Conservation (phyloP, 805 yeast species). For the Zygosaccharomyces pseudorouxii region DNA sequence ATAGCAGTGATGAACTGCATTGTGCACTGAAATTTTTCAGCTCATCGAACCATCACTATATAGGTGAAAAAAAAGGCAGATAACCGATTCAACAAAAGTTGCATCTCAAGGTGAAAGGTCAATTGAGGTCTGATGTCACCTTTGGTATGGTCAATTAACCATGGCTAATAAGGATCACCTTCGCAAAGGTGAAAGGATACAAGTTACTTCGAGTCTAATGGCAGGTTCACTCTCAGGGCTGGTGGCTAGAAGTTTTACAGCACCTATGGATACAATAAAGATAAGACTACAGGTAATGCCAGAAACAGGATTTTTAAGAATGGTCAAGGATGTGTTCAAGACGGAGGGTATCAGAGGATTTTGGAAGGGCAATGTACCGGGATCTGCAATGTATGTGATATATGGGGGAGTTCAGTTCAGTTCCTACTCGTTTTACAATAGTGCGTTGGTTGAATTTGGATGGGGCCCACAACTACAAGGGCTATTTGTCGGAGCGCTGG, state of each 20-base stretch:
- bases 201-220: slow-evolving; percentile 48
- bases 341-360: slow-evolving; percentile 71
- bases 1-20: neutral
- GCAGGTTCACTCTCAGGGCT: slow-evolving; percentile 75
- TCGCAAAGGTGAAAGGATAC: slow-evolving; percentile 47
- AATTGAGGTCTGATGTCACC: neutral
- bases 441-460: slow-evolving; percentile 24
- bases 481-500: slow-evolving; percentile 61
- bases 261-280: slow-evolving; percentile 35
- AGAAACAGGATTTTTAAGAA: slow-evolving; percentile 16
- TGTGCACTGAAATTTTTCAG: slow-evolving; percentile 2
- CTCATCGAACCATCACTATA: neutral
- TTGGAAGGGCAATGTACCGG: slow-evolving; percentile 98
- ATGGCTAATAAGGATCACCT: slow-evolving; percentile 39
- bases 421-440: slow-evolving; percentile 55
- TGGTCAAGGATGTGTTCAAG: slow-evolving; percentile 42
- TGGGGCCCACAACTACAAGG: slow-evolving; percentile 33
- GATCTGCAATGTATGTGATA: slow-evolving; percentile 74
- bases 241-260: slow-evolving; percentile 43
- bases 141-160: neutral
- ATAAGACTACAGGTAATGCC: slow-evolving; percentile 29
- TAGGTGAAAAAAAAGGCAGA: neutral
- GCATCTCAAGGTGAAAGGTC: neutral
- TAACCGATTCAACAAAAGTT: neutral
- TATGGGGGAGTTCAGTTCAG: slow-evolving; percentile 88